Evolutionary conservation across 2,329 filamentous ascomycete species (phyloP), one percentile per base, ranked within the genome.

Genomic region (Penicillium frequentans): DNA sequence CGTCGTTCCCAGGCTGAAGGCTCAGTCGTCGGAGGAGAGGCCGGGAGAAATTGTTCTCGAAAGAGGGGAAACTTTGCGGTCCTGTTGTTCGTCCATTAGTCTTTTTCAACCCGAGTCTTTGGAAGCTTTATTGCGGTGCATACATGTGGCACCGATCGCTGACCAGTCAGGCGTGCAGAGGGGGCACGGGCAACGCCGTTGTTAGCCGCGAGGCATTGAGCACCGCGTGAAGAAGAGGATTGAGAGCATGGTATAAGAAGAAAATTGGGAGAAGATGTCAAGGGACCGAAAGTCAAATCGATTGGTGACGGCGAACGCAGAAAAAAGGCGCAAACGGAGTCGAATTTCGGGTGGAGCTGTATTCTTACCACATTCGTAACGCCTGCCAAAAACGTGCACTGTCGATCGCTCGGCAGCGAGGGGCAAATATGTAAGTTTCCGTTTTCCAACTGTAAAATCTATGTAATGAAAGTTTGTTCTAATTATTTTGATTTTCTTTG

Each of bases 91-190:
- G 55, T 52, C 48, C 23, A 42, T 37, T 45, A 39, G 23, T 33
- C 9, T 19, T 27, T 10, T 46, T 13, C 3, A 46, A 26, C 43
- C 43, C 43, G 44, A 46, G 14, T 27, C 14, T 10, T 19, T 27
- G 44, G 24, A 46, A 45, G 27, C 51, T 26, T 33, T 14, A 31
- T 35, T n/a, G 31, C 39, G 48, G 13, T 31, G 42, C 60, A 62
- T 64, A 63, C 61, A 64, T 63, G 62, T 57, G 58, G 52, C 62
- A 50, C 54, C 37, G 63, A 66, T 64, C 59, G 57, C 52, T 58
- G 58, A 57, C 54, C 44, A 55, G 54, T 46, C 55, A 42, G 39
- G 39, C 55, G 54, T 54, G 56, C 57, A 56, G 54, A 48, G 43
- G 52, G 35, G 55, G 45, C 53, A 62, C 54, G 60, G 31, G 54